These are phyloP conservation scores for Bjerkandera adusta DNA, from an alignment of 1,284 basidiomycete species.

Conservation along the genomic window DNA sequence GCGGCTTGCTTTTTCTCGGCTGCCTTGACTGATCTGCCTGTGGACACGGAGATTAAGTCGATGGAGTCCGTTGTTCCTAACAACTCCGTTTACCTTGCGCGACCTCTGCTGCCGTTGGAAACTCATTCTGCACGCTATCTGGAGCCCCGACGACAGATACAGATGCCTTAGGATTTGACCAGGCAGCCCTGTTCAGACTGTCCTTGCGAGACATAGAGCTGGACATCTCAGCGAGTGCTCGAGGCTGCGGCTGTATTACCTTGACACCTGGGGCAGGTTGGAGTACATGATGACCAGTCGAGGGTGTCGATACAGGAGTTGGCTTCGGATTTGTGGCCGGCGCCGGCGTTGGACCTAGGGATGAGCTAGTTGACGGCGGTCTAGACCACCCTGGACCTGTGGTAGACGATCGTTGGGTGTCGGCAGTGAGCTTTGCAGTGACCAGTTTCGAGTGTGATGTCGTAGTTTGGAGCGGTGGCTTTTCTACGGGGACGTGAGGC, in stretches of 20 bases:
- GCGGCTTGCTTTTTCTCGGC: constrained; percentile 30
- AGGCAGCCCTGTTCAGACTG: constrained; percentile 49
- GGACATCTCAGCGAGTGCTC: constrained; percentile 35
- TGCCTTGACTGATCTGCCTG: constrained; percentile 27
- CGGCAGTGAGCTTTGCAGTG: constrained; percentile 80
- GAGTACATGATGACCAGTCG: constrained; percentile 35
- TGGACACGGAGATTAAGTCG: constrained; percentile 1
- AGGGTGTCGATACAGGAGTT: constrained; percentile 23
- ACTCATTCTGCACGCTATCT: constrained; percentile 57
- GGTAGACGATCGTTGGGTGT: constrained; percentile 49
- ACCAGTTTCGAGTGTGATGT: constrained; percentile 74
- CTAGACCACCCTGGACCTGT: constrained; percentile 74
- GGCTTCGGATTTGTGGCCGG: constrained; percentile 32
- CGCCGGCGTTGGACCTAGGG: constrained; percentile 42
- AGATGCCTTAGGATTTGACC: constrained; percentile 54
- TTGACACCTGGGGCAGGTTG: constrained; percentile 58
- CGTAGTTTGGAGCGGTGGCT: constrained; percentile 52
- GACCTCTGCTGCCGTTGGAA: constrained; percentile 92
- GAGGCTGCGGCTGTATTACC: constrained; percentile 68
- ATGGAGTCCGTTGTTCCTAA: constrained; percentile 4
- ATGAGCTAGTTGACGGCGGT: constrained; percentile 66
- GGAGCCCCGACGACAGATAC: constrained; percentile 30
- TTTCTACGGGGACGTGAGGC: constrained; percentile 41
- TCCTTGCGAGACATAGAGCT: constrained; percentile 40
- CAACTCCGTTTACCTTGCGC: constrained; percentile 69